These are phyloP conservation scores for Avicennia marina DNA, from an alignment of 257 asterid genomes.

Conservation along the genomic window DNA sequence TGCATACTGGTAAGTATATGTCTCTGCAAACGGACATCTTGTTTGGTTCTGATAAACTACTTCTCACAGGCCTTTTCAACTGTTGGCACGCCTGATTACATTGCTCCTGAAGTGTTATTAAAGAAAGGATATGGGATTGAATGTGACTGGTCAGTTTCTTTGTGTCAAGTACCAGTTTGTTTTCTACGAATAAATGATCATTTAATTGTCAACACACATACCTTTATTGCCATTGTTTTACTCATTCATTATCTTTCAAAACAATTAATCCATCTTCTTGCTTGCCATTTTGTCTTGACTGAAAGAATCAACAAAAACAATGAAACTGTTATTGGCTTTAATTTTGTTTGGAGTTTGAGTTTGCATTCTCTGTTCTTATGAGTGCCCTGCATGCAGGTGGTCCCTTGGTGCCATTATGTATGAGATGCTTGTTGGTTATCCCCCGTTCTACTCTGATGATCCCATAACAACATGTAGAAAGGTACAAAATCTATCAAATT, in stretches of 20 bases:
- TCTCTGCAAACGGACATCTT: not conserved
- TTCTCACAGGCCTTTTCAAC: constrained; percentile 78
- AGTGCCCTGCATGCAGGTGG: constrained; percentile 57
- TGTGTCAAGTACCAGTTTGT: too few species aligned
- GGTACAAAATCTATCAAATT: constrained; percentile 34
- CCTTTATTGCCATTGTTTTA: not conserved
- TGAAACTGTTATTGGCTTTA: not conserved
- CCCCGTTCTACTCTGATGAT: constrained; percentile 87
- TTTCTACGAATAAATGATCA: not conserved
- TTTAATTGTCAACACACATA: not conserved
- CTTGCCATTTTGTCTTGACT: too few species aligned
- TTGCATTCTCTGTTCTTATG: not conserved
- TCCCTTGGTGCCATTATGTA: constrained; percentile 87
- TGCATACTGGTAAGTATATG: not conserved
- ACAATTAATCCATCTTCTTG: too few species aligned
- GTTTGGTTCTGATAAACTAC: constrained; percentile 1
- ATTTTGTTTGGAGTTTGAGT: not conserved
- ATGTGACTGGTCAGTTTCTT: constrained; percentile 76
- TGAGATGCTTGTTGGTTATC: constrained; percentile 92
- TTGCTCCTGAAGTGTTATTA: constrained; percentile 87
- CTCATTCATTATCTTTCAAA: too few species aligned
- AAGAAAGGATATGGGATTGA: constrained; percentile 86
- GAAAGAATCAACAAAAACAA: too few species aligned
- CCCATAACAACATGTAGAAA: constrained; percentile 79
- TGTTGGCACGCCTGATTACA: constrained; percentile 93